phyloP scores from a whole-genome alignment of 208 protist species.

The Leishmania martiniquensis region DNA sequence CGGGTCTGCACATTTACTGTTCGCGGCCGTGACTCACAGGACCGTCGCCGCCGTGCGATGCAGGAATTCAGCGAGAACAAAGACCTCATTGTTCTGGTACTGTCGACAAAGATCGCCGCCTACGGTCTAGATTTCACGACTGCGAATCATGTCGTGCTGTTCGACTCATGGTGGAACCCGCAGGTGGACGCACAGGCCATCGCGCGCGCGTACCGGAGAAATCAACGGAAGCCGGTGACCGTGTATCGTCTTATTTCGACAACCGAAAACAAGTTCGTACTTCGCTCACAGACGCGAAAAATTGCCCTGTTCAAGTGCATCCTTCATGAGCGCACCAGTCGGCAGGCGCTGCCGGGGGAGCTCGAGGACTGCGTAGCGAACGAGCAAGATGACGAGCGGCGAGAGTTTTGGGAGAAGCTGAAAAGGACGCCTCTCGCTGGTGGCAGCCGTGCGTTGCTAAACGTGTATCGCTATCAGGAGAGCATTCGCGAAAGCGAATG shows the following conservation, averaged over 20 bases:
- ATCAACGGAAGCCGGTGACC: slow-evolving; percentile 96
- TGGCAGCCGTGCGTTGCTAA: slow-evolving; percentile 39
- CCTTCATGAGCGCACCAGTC: slow-evolving; percentile 70
- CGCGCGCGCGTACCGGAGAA: slow-evolving; percentile 97
- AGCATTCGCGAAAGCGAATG: slow-evolving; percentile 21
- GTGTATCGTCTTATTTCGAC: slow-evolving; percentile 95
- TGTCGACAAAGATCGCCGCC: slow-evolving; percentile 97
- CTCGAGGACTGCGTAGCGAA: slow-evolving; percentile 59
- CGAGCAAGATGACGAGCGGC: slow-evolving; percentile 55
- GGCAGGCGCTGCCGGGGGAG: slow-evolving; percentile 45
- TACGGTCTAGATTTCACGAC: slow-evolving; percentile 98
- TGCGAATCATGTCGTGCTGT: slow-evolving; percentile 98
- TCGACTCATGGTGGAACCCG: slow-evolving; percentile 99
- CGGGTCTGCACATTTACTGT: slow-evolving; percentile 61
- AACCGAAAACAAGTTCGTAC: slow-evolving; percentile 53
- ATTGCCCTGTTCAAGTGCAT: slow-evolving; percentile 81
- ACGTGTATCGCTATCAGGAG: slow-evolving; percentile 67
- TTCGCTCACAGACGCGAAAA: slow-evolving; percentile 75
- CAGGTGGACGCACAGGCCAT: slow-evolving; percentile 98
- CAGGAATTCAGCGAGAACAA: slow-evolving; percentile 62
- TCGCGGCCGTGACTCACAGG: slow-evolving; percentile 70
- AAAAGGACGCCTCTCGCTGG: slow-evolving; percentile 55
- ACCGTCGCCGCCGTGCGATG: slow-evolving; percentile 56
- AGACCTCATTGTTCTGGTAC: slow-evolving; percentile 77
- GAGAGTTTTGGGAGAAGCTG: slow-evolving; percentile 59